Evolutionary conservation across 352 stramenopile genomes (phyloP).

Genomic region (Phytophthora foliorum): DNA sequence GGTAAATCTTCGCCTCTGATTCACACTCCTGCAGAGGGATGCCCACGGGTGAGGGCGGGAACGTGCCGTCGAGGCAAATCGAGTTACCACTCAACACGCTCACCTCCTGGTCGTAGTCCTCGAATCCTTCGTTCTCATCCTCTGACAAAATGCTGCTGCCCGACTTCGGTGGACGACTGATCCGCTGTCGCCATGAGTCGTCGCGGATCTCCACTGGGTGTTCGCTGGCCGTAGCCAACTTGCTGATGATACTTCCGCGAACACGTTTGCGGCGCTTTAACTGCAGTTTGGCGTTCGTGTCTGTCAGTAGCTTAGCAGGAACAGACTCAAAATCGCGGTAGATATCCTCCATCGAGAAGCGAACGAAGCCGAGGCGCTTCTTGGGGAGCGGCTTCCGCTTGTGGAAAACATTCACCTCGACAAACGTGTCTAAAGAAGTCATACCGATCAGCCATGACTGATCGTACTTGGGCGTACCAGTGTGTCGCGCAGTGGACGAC

Average conservation of each 20-base stretch:
- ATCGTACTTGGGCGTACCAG: conserved; percentile 76
- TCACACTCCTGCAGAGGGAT: conserved; percentile 63
- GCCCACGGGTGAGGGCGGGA: conserved; percentile 55
- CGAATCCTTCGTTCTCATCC: conserved; percentile 57
- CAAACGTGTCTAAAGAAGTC: conserved; percentile 73
- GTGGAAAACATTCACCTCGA: conserved; percentile 86
- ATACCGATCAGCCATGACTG: conserved; percentile 88
- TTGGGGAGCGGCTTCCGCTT: conserved; percentile 89
- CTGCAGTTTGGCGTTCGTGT: conserved; percentile 77
- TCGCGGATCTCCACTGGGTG: conserved; percentile 66
- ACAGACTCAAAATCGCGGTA: conserved; percentile 85
- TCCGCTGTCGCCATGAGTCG: conserved; percentile 71
- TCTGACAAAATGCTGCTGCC: conserved; percentile 57
- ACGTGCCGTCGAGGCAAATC: conserved; percentile 62
- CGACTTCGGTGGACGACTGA: conserved; percentile 54
- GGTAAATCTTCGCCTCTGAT: conserved; percentile 68
- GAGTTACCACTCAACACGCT: conserved; percentile 66
- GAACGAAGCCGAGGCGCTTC: conserved; percentile 77
- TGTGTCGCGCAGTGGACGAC: conserved; percentile 70
- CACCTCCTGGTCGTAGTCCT: conserved; percentile 76
- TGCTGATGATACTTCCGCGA: conserved; percentile 82
- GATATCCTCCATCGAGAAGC: conserved; percentile 88
- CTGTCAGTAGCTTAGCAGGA: conserved; percentile 72
- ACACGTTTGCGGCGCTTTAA: conserved; percentile 85
- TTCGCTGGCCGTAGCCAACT: conserved; percentile 55